Conservation (phyloP, 176 grass and related monocot species). For the Rhynchospora pubera region DNA sequence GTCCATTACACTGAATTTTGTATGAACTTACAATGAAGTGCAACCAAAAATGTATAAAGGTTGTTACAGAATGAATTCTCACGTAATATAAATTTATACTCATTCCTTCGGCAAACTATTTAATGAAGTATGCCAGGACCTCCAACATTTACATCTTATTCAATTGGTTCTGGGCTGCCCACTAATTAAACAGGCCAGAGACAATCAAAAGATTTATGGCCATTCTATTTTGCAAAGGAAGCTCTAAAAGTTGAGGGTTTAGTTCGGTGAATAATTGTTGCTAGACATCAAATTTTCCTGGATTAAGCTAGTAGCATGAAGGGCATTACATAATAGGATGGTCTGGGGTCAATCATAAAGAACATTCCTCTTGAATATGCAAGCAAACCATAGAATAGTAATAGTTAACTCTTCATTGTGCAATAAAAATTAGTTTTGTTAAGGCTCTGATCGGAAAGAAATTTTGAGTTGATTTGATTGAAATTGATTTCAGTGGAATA, state of each 20-base stretch:
- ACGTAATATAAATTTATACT: background rate
- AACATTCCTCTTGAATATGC: background rate
- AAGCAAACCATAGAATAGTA: background rate
- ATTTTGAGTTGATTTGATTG: too few species aligned
- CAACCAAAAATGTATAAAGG: too few species aligned
- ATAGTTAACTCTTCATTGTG: background rate
- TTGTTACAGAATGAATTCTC: background rate
- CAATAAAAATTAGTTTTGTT: background rate
- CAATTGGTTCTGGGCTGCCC: background rate
- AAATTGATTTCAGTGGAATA: too few species aligned
- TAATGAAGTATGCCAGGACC: background rate
- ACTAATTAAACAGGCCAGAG: background rate
- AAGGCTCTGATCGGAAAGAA: too few species aligned
- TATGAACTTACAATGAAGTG: background rate
- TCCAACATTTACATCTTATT: background rate
- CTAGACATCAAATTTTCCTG: background rate
- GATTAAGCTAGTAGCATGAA: background rate
- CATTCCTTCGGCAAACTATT: background rate
- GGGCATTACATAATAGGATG: too few species aligned
- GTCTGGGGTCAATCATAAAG: background rate
- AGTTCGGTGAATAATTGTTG: background rate
- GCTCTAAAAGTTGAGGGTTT: background rate
- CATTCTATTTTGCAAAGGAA: background rate
- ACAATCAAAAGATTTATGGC: background rate
- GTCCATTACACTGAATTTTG: background rate